These are phyloP conservation scores for Cyamopsis tetragonoloba DNA, from an alignment of 306 rosid genomes.

Conservation along the genomic window DNA sequence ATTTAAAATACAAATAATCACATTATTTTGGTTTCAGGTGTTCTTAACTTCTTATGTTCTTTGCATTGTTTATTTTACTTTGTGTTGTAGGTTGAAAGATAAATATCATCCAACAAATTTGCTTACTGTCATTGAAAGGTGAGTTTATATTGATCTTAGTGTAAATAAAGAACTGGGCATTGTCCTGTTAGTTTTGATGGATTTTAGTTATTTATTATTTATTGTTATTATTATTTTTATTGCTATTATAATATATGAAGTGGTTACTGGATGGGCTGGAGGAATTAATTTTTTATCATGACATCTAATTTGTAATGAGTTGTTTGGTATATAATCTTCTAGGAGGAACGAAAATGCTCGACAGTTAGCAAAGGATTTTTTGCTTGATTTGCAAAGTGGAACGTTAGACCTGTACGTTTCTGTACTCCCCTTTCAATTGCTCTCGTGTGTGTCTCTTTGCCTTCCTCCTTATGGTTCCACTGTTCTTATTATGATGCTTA, in stretches of 20 bases:
- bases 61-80: conserved; percentile 25
- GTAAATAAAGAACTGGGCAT: not conserved
- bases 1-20: not conserved
- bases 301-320: conserved; percentile 8
- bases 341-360: conserved; percentile 97
- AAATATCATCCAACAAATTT: conserved; percentile 97
- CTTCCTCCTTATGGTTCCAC: not conserved
- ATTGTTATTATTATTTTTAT: not conserved
- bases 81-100: conserved; percentile 74
- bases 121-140: conserved; percentile 84
- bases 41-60: not conserved
- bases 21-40: not conserved
- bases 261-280: not conserved
- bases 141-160: conserved; percentile 22
- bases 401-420: conserved; percentile 67
- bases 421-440: not conserved
- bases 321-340: conserved; percentile 22
- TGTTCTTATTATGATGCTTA: conserved; percentile 19
- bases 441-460: not conserved
- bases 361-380: conserved; percentile 71
- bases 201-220: too few species aligned
- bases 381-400: conserved; percentile 94
- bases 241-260: too few species aligned
- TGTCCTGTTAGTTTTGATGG: conserved; percentile 8
- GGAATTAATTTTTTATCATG: not conserved